Base-by-base conservation (phyloP, 331 rosid genomes). In the Quercus phellos region DNA sequence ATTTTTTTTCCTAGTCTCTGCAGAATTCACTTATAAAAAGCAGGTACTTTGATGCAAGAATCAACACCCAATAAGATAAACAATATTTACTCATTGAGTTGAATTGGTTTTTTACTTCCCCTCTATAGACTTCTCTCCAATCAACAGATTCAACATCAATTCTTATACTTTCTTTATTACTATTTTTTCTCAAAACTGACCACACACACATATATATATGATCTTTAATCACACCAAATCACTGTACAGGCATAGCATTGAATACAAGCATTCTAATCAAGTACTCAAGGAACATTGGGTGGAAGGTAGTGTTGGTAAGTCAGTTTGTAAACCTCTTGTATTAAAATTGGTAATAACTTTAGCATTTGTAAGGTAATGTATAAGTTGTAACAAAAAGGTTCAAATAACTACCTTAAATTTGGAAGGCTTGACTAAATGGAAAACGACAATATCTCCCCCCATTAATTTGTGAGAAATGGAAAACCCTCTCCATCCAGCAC, bases 401-500 rank as follows among this genome's bases (percentile, higher is more conserved):
- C 43, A 60, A 82, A 69, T 26, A 76, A 58, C 80, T 74, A 91
- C 93, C 93, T 87, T 86, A 73, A 91, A 87, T 64, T 81, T 89
- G 72, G 54, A 43, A 83, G 83, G 88, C 58, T 76, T 51, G 68
- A 86, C 86, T 68, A 83, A 77, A 26, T 86, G 92, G 80, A 89
- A 89, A 51, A 88, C 81, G 12, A 86, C 42, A 51, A 78, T 86
- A 86, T 89, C 93, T 72, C 88, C 89, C 73, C 74, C 80, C 50
- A 69, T 54, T 50, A 91, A 51, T 12, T 86, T 80, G 80, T 87
- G 93, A 76, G 85, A 82, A 3, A 86, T n/a, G 29, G 92, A 84
- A 78, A 91, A 91, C 2, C 80, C 80, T 84, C 85, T 84, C 96
- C 96, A 89, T 64, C 94, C 96, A 67, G 74, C 92, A 77, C 94